Evolutionary conservation across 352 stramenopile genomes (phyloP), one percentile per base, ranked within the genome.

Genomic region (Globisporangium canariense): DNA sequence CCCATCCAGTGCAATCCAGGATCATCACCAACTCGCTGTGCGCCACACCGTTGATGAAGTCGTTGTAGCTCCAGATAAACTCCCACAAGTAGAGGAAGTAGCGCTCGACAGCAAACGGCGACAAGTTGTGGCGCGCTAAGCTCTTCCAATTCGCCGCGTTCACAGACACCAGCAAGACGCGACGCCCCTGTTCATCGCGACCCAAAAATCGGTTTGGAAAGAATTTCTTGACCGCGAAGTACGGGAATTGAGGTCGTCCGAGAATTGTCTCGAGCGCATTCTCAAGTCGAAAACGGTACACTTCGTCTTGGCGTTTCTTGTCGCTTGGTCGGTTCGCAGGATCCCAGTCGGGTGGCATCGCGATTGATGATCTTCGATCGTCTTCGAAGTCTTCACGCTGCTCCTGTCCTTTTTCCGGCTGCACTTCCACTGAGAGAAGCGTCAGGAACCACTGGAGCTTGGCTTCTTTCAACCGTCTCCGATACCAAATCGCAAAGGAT

Each of bases 71-170:
- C 74, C 74, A 81, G 34, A 81, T 78, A 50, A 75, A 81, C 53
- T 81, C 74, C 65, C 68, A 77, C n/a, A 81, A n/a, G 64, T 75
- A 81, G 41, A 81, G 41, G 50, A 78, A 78, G 41, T 77, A 72
- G 25, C 74, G 71, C 11, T 59, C 61, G 30, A 81, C 50, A 28
- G 76, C 67, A 52, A 71, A 74, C 28, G 50, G 51, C 4, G 68
- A 75, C 16, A 81, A 36, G 22, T 78, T 75, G 58, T 77, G 66
- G 2, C 40, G 32, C 22, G 57, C 47, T 11, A 81, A 53, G 10
- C 49, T 61, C 13, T 57, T 38, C 41, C 66, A 67, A 45, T 75
- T 58, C 1, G 69, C 59, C 2, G 40, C 34, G 18, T 75, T 62
- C 20, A 78, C 34, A 14, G 61, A 66, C 2, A 78, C 38, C n/a